Evolutionary conservation across 2,329 filamentous ascomycete genomes (phyloP).

Genomic region (Phialophora chinensis): DNA sequence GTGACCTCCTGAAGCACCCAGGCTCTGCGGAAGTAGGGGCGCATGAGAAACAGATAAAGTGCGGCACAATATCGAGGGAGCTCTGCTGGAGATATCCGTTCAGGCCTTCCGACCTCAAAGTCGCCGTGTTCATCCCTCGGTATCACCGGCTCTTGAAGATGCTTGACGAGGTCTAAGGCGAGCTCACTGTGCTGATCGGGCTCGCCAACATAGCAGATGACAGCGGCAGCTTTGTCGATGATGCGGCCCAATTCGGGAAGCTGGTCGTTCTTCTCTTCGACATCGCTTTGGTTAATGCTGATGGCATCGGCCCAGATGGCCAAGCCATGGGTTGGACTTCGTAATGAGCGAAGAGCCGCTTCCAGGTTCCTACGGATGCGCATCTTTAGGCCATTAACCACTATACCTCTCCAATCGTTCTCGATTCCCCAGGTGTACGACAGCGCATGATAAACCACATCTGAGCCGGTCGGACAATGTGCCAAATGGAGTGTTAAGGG

Average conservation of each 20-base stretch:
- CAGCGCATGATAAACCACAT: slow-evolving; percentile 11
- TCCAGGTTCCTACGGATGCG: slow-evolving; percentile 14
- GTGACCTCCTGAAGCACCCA: slow-evolving; percentile 38
- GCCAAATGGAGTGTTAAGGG: slow-evolving; percentile 8
- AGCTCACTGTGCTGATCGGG: slow-evolving; percentile 24
- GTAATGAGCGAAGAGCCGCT: slow-evolving; percentile 1
- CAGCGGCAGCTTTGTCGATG: slow-evolving; percentile 24
- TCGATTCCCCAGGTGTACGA: slow-evolving; percentile 15
- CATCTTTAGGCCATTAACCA: slow-evolving; percentile 11
- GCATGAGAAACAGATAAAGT: slow-evolving; percentile 31
- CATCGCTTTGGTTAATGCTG: slow-evolving; percentile 30
- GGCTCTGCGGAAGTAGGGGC: slow-evolving; percentile 34
- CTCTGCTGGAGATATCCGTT: slow-evolving; percentile 18
- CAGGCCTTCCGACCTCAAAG: slow-evolving; percentile 10
- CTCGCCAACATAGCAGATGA: slow-evolving; percentile 31
- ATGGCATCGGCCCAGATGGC: slow-evolving; percentile 32
- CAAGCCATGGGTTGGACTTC: slow-evolving; percentile 2
- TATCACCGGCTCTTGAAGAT: slow-evolving; percentile 17
- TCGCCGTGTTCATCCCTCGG: slow-evolving; percentile 9
- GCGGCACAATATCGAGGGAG: slow-evolving; percentile 12
- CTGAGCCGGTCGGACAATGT: slow-evolving; percentile 11
- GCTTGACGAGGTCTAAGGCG: slow-evolving; percentile 27
- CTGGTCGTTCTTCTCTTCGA: slow-evolving; percentile 25
- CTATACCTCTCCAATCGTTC: neutral
- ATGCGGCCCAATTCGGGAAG: slow-evolving; percentile 30